A percentile compares a stretch with the other conserved stretches of the same genome.
These are phyloP conservation scores for Ceratobasidium sp. DNA, from an alignment of 1,284 basidiomycete species.

Conservation along the genomic window DNA sequence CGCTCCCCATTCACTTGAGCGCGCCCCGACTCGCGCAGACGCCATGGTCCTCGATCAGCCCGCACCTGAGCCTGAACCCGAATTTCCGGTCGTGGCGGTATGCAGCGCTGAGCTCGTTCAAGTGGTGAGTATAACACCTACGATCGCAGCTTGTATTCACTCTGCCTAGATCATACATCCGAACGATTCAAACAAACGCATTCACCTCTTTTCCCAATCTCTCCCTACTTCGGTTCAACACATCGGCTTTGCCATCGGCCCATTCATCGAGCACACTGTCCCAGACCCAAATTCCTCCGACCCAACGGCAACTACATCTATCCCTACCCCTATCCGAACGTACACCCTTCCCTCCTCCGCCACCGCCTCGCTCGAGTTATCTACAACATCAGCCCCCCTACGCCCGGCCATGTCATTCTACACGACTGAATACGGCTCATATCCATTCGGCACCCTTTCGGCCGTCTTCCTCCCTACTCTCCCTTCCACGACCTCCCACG, in stretches of 20 bases:
- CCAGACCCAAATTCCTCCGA: slow-evolving; percentile 63
- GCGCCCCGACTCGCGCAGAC: slow-evolving; percentile 54
- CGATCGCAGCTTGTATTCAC: slow-evolving; percentile 47
- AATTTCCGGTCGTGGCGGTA: slow-evolving; percentile 85
- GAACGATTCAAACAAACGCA: slow-evolving; percentile 92
- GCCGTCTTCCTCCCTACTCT: slow-evolving; percentile 37
- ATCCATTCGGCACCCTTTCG: slow-evolving; percentile 88
- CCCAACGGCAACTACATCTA: slow-evolving; percentile 67
- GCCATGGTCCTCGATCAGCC: slow-evolving; percentile 38
- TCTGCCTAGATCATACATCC: slow-evolving; percentile 86
- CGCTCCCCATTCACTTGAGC: slow-evolving; percentile 88
- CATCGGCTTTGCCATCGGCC: slow-evolving; percentile 94
- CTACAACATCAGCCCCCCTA: slow-evolving; percentile 80
- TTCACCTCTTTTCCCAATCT: slow-evolving; percentile 93
- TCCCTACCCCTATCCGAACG: slow-evolving; percentile 77
- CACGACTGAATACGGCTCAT: slow-evolving; percentile 93
- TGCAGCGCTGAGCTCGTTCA: slow-evolving; percentile 96
- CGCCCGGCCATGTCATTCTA: slow-evolving; percentile 94
- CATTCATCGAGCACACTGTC: slow-evolving; percentile 87
- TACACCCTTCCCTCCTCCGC: slow-evolving; percentile 89
- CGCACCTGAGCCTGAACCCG: slow-evolving; percentile 56
- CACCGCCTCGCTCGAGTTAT: slow-evolving; percentile 76
- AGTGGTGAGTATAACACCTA: slow-evolving; percentile 69
- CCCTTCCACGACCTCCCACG: slow-evolving; percentile 33
- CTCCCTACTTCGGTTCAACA: slow-evolving; percentile 95